Evolutionary conservation across 352 stramenopile species (phyloP), one percentile per base, ranked within the genome.

Genomic region (Nothophytophthora sp.): DNA sequence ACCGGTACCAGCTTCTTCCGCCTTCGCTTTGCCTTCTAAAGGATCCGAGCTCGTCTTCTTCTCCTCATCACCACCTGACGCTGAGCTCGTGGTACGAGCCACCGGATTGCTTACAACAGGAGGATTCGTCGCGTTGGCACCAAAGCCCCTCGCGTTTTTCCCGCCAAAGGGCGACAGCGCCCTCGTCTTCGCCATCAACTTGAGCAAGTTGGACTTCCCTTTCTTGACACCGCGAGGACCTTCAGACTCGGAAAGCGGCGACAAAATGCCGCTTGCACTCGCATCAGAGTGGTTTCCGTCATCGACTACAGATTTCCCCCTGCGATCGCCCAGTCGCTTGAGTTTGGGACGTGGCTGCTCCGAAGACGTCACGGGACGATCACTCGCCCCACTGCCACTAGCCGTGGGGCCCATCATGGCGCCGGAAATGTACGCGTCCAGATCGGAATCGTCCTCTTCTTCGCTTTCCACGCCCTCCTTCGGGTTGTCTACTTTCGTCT

Each of bases 161-260:
- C 40, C 39, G 59, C 67, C 48, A 61, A 84, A 87, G 1, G 81
- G 77, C n/a, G 79, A 89, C 37, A 90, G 64, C 1, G 64, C 68
- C 32, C 76, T 78, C 5, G 74, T 84, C 33, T 84, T 89, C 19
- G 72, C 70, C 23, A 88, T 70, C 18, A 89, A 64, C n/a, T 81
- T 88, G 52, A 85, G 63, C 19, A 90, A 69, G 19, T 76, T 83
- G 6, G 67, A 76, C 37, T 73, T 71, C 47, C 80, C 82, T 30
- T 64, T 73, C 9, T 27, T 25, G 4, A 39, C 33, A 30, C 51
- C 44, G 34, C 9, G 50, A 12, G 25, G 15, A 39, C 30, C 24
- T 18, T 56, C 63, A 24, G 60, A 45, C 20, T 74, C 55, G 20
- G 55, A 52, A 3, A 25, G 18, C 16, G 45, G 49, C 0, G 69